Evolutionary conservation across 805 yeast genomes (phyloP), one percentile per base, ranked within the genome.

Genomic region (Hanseniaspora valbyensis): DNA sequence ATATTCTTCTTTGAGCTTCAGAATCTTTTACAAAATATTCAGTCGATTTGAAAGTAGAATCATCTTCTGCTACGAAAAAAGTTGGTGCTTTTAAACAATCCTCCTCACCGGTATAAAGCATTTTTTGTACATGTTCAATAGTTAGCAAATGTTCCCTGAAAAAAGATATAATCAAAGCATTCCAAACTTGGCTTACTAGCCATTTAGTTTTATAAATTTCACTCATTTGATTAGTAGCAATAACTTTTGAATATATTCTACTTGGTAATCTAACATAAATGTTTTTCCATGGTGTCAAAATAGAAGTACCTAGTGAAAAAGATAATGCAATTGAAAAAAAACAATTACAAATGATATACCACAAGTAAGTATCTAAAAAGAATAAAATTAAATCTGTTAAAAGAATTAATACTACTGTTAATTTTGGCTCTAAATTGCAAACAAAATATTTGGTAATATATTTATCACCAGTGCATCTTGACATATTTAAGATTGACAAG

Each of bases 261-360:
- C 80, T 79, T 1, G 95, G 95, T 26, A 87, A 66, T 44, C 88
- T 69, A 4, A 86, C 75, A 60, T 81, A 85, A 28, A 82, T 76
- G 58, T 83, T 84, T 61, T 84, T 76, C 95, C 95, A 85, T 0
- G 95, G 95, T 1, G 92, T 83, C 82, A 90, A 81, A 10, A 85
- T 78, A 0, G 94, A 83, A 4, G 83, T 80, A 0, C 95, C 95
- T 54, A 80, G 71, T 38, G 81, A 77, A 55, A 81, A 72, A 0
- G 92, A 81, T 5, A 84, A 68, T 50, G 80, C 72, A 4, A 84
- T 81, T 0, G 94, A 84, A 52, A 83, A 81, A 0, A 76, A 59
- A 0, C 92, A 81, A 59, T 80, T 84, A 77, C 90, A 82, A 36
- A 85, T 71, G 52, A 85, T 84, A 58, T 83, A 85, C 95, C 95